Percentiles rank a stretch among this genome's conserved stretches.
Conservation (phyloP, 177 flowering plant genomes). For the Vitis hybrid region DNA sequence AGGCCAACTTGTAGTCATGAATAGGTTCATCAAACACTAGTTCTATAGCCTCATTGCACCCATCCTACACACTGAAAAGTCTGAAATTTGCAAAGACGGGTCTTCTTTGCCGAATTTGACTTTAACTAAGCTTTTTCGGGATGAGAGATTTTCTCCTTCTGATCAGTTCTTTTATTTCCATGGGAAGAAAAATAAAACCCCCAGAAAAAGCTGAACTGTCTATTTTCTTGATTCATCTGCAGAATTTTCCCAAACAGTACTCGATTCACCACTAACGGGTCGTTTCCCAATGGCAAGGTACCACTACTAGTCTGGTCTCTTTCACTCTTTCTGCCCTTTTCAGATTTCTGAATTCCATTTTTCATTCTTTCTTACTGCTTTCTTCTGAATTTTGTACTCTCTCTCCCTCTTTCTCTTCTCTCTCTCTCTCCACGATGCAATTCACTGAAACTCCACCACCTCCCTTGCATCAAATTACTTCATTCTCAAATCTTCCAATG, state of each 20-base stretch:
- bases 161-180: conserved; percentile 35
- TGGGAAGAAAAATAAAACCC: conserved; percentile 23
- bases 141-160: conserved; percentile 25
- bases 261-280: conserved; percentile 20
- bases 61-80: conserved; percentile 20
- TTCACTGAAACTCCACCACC: conserved; percentile 53
- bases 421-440: conserved; percentile 50
- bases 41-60: conserved; percentile 10
- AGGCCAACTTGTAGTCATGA: conserved; percentile 35
- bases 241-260: conserved; percentile 29
- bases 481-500: conserved; percentile 34
- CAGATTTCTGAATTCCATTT: conserved; percentile 11
- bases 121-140: conserved; percentile 31
- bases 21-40: conserved; percentile 20
- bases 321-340: conserved; percentile 33
- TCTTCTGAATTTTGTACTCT: conserved; percentile 2
- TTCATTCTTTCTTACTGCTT: not conserved
- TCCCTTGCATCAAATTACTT: conserved; percentile 32
- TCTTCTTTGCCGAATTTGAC: conserved; percentile 32
- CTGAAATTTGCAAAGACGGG: conserved; percentile 16
- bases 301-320: conserved; percentile 58
- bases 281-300: conserved; percentile 52
- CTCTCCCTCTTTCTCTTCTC: conserved; percentile 15
- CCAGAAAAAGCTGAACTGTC: conserved; percentile 56
- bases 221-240: conserved; percentile 34